Evolutionary conservation across 345 rosid genomes (phyloP), one percentile per base, ranked within the genome.

Genomic region (Syzygium aromaticum): DNA sequence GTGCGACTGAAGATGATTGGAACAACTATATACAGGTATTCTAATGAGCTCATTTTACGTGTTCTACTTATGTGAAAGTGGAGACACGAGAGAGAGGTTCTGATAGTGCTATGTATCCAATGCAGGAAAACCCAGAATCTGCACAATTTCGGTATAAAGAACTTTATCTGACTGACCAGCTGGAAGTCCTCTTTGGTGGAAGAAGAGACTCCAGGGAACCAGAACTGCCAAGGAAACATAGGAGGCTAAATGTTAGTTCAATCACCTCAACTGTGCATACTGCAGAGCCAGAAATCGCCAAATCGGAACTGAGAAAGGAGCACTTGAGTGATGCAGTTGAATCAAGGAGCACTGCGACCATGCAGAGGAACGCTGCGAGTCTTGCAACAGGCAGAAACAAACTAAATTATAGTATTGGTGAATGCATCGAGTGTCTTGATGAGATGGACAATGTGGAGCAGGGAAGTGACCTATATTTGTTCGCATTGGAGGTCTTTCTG

Each of bases 341-440:
- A 61, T 87, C 80, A 2, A 77, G 91, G 67, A 87, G 89, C 78
- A 91, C 87, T 10, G 86, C 86, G 43, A 85, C 87, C n/a, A 30
- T 88, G 61, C 89, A 52, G 46, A 86, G 86, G 84, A 89, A 84
- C 86, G 88, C 89, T n/a, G 82, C 88, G 14, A 89, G 49, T 11
- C 90, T 89, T 33, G 80, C 80, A 10, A 33, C 80, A 9, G 10
- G 46, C 49, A 73, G 23, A 73, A 73, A 73, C 80, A 73, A 38
- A 90, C 87, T 43, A 46, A 59, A 28, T 51, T 93, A 89, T 52
- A 89, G 89, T 13, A 92, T 94, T 30, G 92, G 92, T 8, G 93
- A 92, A 85, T 92, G 95, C 90, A 92, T 92, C 0, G 91, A 92
- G 53, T 89, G 92, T 90, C 92, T 92, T 84, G 94, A 94, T 85